Evolutionary conservation across 208 protist species (phyloP), one percentile per base, ranked within the genome.

Genomic region (Acanthamoeba lenticulata): DNA sequence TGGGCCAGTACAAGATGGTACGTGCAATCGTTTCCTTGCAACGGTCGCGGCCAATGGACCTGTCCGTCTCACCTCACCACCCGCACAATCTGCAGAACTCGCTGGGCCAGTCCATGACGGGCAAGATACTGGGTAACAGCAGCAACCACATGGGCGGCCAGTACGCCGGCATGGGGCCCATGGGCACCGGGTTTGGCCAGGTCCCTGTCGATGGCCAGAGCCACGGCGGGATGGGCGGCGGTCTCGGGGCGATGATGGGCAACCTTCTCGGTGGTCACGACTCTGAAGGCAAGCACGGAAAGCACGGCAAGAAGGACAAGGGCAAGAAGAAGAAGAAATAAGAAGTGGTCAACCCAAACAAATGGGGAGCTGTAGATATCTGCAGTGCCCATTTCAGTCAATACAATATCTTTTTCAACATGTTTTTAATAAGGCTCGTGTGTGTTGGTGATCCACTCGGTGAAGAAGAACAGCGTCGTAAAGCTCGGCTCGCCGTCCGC

Each of bases 1-100:
- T 74, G 65, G 65, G 65, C 1, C 65, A 74, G 65, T 74, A 74
- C 65, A 74, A 74, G 65, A 74, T 74, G 65, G 65, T 74, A 34
- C 32, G 21, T 60, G 36, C 65, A 27, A 29, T n/a, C 65, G 17
- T 36, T 42, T 42, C 32, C 7, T 7, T 19, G 1, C 13, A 1
- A 19, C 1, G 47, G 13, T 55, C 17, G 21, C 21, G 2, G 47
- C 4, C 47, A 55, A n/a, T n/a, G n/a, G n/a, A n/a, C n/a, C n/a
- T n/a, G n/a, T n/a, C n/a, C n/a, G n/a, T n/a, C n/a, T n/a, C n/a
- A n/a, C n/a, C n/a, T n/a, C n/a, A n/a, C n/a, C n/a, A n/a, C n/a
- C n/a, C n/a, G n/a, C n/a, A n/a, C n/a, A n/a, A n/a, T n/a, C n/a
- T n/a, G n/a, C n/a, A 74, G 65, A 74, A 74, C 19, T 74, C 65